Percentiles rank a stretch among this genome's conserved stretches.
Conservation (phyloP, 2,329 filamentous ascomycete species). For the Fusarium euwallaceae region DNA sequence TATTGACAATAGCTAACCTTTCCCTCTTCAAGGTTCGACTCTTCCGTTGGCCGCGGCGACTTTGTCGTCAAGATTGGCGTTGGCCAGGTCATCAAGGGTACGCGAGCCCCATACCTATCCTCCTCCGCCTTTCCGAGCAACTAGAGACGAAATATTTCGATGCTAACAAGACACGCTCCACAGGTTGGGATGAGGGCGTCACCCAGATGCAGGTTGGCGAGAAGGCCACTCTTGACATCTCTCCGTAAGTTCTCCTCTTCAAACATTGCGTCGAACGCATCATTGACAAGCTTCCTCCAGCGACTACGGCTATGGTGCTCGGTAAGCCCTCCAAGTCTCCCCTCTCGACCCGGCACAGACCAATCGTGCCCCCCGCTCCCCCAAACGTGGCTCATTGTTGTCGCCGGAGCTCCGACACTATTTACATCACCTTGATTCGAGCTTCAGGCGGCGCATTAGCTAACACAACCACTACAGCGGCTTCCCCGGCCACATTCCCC, state of each 20-base stretch:
- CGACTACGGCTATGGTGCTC: slow-evolving; percentile 74
- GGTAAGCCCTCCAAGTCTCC: slow-evolving; percentile 58
- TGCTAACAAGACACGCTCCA: slow-evolving; percentile 19
- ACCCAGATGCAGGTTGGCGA: slow-evolving; percentile 89
- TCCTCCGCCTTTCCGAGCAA: neutral
- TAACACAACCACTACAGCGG: slow-evolving; percentile 66
- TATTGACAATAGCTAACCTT: slow-evolving; percentile 18
- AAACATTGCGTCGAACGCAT: neutral
- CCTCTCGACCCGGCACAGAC: slow-evolving; percentile 6
- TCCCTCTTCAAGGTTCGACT: slow-evolving; percentile 84
- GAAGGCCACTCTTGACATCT: slow-evolving; percentile 87
- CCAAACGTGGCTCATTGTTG: slow-evolving; percentile 43
- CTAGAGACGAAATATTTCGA: neutral
- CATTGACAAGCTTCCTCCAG: slow-evolving; percentile 53
- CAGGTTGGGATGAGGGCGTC: slow-evolving; percentile 90
- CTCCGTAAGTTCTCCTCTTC: slow-evolving; percentile 51
- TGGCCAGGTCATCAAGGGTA: slow-evolving; percentile 89
- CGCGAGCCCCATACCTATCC: slow-evolving; percentile 31
- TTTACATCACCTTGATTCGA: neutral
- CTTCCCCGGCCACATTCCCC: slow-evolving; percentile 82
- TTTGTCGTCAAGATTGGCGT: slow-evolving; percentile 85
- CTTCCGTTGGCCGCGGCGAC: slow-evolving; percentile 81
- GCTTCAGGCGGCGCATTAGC: neutral
- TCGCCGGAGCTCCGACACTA: neutral
- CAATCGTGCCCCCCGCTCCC: slow-evolving; percentile 60